Conservation (phyloP, 108 stramenopile genomes). For the Epithemia pelagica region DNA sequence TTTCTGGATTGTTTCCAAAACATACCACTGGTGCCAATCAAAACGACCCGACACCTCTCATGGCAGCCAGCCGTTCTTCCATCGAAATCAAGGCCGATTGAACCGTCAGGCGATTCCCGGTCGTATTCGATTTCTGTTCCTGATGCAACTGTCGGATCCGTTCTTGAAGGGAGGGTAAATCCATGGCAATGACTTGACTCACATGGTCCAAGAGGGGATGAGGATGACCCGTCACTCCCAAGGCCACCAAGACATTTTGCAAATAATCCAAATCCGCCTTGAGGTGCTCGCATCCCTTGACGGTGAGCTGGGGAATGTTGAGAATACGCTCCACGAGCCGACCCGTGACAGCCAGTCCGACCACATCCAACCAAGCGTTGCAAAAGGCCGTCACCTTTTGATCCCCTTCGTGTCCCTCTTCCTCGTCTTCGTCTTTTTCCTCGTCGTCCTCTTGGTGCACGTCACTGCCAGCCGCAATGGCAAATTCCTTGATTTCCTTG, state of each 20-base stretch:
- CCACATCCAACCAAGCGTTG: slow-evolving; percentile 77
- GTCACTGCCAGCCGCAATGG: slow-evolving; percentile 29
- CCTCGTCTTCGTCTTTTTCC: slow-evolving; percentile 49
- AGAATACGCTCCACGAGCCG: slow-evolving; percentile 64
- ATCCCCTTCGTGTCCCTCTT: slow-evolving; percentile 38
- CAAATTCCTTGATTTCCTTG: slow-evolving; percentile 32
- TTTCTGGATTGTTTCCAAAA: too few species aligned
- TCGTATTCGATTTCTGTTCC: background rate
- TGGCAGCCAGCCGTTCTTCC: slow-evolving; percentile 1
- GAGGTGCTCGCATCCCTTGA: slow-evolving; percentile 76
- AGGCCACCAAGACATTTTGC: slow-evolving; percentile 73
- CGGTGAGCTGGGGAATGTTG: slow-evolving; percentile 69
- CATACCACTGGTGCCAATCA: too few species aligned
- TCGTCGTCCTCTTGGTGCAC: slow-evolving; percentile 46
- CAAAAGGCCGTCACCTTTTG: slow-evolving; percentile 56
- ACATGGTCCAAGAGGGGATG: slow-evolving; percentile 68
- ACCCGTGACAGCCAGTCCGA: slow-evolving; percentile 71
- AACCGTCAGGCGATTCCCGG: background rate
- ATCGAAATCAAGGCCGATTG: background rate
- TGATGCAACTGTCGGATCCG: background rate
- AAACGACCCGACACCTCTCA: slow-evolving; percentile 1
- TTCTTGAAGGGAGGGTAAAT: background rate
- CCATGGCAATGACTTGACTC: background rate
- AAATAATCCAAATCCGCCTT: slow-evolving; percentile 74
- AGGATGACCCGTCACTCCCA: slow-evolving; percentile 77